phyloP scores from a whole-genome alignment of 352 stramenopile genomes.

The Saprolegnia diclina region DNA sequence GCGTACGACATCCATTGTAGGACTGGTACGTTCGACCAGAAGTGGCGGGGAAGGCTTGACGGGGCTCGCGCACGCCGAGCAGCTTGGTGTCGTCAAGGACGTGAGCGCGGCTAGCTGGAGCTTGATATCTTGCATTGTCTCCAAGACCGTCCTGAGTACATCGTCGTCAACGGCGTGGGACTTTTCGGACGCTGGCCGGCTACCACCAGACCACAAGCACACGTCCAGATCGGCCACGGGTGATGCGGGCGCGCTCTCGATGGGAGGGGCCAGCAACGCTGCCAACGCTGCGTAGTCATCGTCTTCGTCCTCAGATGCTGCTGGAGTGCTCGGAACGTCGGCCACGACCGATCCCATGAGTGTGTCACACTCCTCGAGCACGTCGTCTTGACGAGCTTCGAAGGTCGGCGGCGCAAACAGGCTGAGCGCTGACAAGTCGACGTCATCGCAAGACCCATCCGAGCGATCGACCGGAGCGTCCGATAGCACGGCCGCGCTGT shows the following conservation, averaged over 20 bases:
- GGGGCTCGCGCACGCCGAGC: background rate
- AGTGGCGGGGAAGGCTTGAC: background rate
- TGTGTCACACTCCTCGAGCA: background rate
- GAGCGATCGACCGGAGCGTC: too few relatives aligned
- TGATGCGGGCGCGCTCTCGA: background rate
- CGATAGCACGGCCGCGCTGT: too few relatives aligned
- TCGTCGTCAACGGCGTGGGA: background rate
- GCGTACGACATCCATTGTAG: too few relatives aligned
- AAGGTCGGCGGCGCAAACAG: background rate
- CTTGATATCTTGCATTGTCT: slow-evolving; percentile 22
- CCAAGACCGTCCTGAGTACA: slow-evolving; percentile 10
- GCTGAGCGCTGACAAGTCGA: background rate
- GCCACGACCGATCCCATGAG: too few relatives aligned
- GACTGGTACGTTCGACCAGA: too few relatives aligned
- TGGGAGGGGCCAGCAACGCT: background rate
- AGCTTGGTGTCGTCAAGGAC: background rate
- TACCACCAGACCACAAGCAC: background rate
- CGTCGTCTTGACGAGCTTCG: background rate
- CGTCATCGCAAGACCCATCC: background rate
- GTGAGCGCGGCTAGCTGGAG: background rate
- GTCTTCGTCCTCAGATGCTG: background rate
- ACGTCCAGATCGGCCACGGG: background rate
- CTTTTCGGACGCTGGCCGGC: background rate
- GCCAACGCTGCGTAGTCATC: background rate
- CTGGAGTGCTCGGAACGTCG: too few relatives aligned